Base-by-base conservation (phyloP, 306 rosid genomes). In the Luffa acutangula region DNA sequence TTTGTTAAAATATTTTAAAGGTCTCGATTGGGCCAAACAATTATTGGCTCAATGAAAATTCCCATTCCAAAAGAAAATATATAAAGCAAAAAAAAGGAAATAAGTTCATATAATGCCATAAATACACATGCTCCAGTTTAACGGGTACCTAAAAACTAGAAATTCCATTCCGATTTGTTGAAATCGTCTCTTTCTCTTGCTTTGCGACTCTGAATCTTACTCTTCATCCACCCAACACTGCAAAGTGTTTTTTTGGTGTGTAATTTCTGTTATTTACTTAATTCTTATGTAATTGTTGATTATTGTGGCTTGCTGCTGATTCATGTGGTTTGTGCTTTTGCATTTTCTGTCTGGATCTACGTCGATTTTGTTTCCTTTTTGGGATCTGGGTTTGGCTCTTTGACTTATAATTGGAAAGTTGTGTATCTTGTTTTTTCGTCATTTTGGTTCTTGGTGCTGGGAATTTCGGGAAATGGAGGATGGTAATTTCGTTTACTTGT, bases 151-250 rank as follows among this genome's bases (percentile, higher is more conserved):
- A 75, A 52, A 75, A 75, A 75, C 78, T 53, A 34, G 49, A 75
- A 74, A 25, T 74, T 74, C 64, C 18, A 72, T 74, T 74, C 78
- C 39, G 78, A 75, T 75, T 75, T 75, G 41, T 74, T 75, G 34
- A 75, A 64, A 75, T 75, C 78, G 78, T 67, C 63, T 79, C 49
- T 81, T 80, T 78, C 83, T 87, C 83, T 78, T 83, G 82, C 80
- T 84, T 58, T 57, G 63, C 80, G 81, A 85, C 65, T 83, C 83
- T 82, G 80, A 88, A 89, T 90, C 90, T 83, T 89, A 80, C 79
- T 79, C 84, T 80, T 58, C 78, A 76, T 69, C 83, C 48, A 67
- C 80, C 84, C n/a, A 51, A 75, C 81, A 78, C 66, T 48, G 51
- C 60, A 4, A 41, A 20, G 77, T 77, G 54, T 75, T 78, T 57